A percentile compares a stretch with the other conserved stretches of the same genome.
Evolutionary conservation across 108 stramenopile species (phyloP).

Genomic region (Phaeodactylum tricornutum): DNA sequence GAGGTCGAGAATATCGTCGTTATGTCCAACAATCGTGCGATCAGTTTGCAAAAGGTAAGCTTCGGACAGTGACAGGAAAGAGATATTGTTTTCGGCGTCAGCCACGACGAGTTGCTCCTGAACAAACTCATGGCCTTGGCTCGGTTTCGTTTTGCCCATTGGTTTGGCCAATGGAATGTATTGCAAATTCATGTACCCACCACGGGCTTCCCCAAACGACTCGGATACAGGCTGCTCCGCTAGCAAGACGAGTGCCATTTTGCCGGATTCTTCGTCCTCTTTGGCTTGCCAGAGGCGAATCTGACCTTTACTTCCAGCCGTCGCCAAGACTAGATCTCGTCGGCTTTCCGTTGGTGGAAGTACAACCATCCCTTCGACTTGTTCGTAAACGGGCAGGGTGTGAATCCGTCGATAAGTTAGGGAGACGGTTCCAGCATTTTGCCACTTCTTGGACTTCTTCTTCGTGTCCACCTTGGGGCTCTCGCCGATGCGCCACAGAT

Average conservation of each 20-base stretch:
- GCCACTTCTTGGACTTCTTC: conserved; percentile 16
- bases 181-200: conserved; percentile 41
- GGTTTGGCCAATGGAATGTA: background rate
- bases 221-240: conserved; percentile 34
- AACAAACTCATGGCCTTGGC: conserved; percentile 7
- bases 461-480: conserved; percentile 27
- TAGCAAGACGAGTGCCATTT: conserved; percentile 24
- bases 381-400: conserved; percentile 74
- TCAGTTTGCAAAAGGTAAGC: conserved; percentile 16
- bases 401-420: conserved; percentile 47
- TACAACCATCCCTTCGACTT: conserved; percentile 68
- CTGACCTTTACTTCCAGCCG: conserved; percentile 69
- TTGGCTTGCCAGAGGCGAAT: conserved; percentile 60
- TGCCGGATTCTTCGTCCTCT: conserved; percentile 6
- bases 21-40: conserved; percentile 85
- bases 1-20: conserved; percentile 91
- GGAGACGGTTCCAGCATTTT: conserved; percentile 4
- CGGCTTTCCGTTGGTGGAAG: conserved; percentile 28
- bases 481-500: conserved; percentile 74
- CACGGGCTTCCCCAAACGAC: conserved; percentile 68
- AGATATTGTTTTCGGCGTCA: conserved; percentile 87
- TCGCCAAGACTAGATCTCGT: conserved; percentile 36
- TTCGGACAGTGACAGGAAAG: conserved; percentile 42
- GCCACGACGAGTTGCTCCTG: conserved; percentile 60
- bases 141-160: background rate